Evolutionary conservation across 139 green algal species (phyloP).

Genomic region (Chlorella sp.): DNA sequence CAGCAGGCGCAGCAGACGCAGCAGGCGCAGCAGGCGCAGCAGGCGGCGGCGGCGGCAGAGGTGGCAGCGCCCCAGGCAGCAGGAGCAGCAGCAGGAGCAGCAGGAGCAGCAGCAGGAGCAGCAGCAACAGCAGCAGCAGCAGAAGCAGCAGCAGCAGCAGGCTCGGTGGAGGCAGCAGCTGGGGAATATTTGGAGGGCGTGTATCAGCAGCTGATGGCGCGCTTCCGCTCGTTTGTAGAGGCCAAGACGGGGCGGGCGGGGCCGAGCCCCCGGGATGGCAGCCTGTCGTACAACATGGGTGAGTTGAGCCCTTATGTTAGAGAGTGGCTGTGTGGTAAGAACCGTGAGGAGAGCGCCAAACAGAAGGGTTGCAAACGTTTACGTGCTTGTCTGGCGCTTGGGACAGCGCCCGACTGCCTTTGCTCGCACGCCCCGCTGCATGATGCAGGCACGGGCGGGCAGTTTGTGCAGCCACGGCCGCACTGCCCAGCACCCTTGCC

Average conservation of each 20-base stretch:
- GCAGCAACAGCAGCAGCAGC: neutral
- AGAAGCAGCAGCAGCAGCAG: neutral
- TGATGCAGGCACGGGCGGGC: neutral
- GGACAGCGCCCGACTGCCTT: neutral
- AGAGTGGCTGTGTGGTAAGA: neutral
- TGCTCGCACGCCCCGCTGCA: neutral
- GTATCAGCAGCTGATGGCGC: neutral
- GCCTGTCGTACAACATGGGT: constrained; percentile 36
- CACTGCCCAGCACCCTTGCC: too few species aligned
- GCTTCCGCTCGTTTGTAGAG: constrained; percentile 1
- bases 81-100: neutral
- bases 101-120: neutral
- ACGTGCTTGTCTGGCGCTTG: too few species aligned
- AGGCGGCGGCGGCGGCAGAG: neutral
- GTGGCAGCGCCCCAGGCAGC: neutral
- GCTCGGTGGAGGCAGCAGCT: neutral
- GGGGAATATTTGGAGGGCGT: neutral
- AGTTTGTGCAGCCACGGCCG: neutral
- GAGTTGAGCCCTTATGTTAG: too few species aligned
- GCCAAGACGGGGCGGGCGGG: neutral
- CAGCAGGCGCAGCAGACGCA: neutral
- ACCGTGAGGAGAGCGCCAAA: too few species aligned
- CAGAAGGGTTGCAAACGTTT: too few species aligned
- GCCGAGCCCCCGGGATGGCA: neutral
- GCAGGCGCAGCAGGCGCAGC: neutral